Percentiles rank a stretch among this genome's conserved stretches.
Conservation (phyloP, 495 filamentous ascomycete species). For the Tuber melanosporum region DNA sequence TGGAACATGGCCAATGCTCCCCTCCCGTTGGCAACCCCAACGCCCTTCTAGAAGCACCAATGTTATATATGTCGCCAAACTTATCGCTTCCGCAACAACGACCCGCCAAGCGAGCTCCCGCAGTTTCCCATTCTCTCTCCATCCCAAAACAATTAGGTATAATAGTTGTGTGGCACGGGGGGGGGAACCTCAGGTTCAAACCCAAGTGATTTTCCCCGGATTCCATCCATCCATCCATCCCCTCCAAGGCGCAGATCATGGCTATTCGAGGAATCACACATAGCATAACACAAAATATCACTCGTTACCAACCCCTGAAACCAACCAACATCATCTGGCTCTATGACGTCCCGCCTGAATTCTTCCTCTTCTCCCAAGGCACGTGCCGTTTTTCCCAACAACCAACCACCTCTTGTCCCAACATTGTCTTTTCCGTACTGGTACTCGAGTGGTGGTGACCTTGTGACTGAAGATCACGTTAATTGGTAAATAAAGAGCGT, state of each 20-base stretch:
- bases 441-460: too few relatives aligned
- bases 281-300: not conserved
- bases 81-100: not conserved
- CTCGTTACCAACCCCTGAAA: not conserved
- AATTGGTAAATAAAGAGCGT: not conserved
- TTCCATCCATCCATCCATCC: not conserved
- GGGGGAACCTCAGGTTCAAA: not conserved
- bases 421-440: not conserved
- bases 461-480: not conserved
- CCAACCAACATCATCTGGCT: not conserved
- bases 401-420: not conserved
- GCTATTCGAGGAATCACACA: not conserved
- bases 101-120: not conserved
- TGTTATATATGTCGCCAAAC: not conserved
- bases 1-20: not conserved
- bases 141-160: not conserved
- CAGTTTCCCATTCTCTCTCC: not conserved
- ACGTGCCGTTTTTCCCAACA: not conserved
- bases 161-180: not conserved
- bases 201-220: not conserved
- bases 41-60: slow-evolving; percentile 3
- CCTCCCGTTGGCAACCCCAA: not conserved
- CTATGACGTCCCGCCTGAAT: not conserved
- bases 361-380: not conserved
- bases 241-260: not conserved